phyloP scores from a whole-genome alignment of 768 basidiomycete species.

The Termitomyces sp. region DNA sequence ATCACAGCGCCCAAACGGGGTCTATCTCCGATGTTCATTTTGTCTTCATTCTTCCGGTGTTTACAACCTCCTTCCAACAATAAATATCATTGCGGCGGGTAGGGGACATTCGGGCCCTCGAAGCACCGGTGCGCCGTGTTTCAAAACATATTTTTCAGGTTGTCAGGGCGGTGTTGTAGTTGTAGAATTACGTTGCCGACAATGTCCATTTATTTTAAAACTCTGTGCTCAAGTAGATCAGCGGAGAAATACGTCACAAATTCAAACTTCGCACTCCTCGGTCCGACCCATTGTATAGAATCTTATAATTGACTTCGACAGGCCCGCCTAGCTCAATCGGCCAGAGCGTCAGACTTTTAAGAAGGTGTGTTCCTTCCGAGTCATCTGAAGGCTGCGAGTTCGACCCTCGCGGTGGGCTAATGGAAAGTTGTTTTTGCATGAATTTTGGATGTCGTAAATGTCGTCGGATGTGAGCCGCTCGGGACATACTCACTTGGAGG shows the following conservation, averaged over 20 bases:
- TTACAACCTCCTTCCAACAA: background rate
- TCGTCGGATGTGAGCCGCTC: too few species aligned
- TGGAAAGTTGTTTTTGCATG: too few species aligned
- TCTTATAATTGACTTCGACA: too few species aligned
- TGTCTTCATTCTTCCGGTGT: background rate
- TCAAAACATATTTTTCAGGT: background rate
- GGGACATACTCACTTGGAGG: too few species aligned
- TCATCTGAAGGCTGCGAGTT: slow-evolving; percentile 82
- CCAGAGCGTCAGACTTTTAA: slow-evolving; percentile 55
- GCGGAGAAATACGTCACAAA: background rate
- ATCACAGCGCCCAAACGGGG: background rate
- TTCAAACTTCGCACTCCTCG: too few species aligned
- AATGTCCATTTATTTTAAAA: background rate
- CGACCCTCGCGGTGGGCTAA: slow-evolving; percentile 82
- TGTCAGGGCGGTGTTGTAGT: background rate
- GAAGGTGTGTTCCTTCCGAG: background rate
- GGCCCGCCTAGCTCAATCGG: slow-evolving; percentile 64
- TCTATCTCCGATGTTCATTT: background rate
- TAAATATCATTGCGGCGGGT: background rate
- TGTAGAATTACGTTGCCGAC: background rate
- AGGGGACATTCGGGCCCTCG: too few species aligned
- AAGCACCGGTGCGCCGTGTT: background rate
- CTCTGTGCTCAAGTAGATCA: background rate
- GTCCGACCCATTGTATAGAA: too few species aligned
- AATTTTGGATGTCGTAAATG: too few species aligned